Conservation (phyloP, 768 basidiomycete species). For the Pulveroboletus sp. region DNA sequence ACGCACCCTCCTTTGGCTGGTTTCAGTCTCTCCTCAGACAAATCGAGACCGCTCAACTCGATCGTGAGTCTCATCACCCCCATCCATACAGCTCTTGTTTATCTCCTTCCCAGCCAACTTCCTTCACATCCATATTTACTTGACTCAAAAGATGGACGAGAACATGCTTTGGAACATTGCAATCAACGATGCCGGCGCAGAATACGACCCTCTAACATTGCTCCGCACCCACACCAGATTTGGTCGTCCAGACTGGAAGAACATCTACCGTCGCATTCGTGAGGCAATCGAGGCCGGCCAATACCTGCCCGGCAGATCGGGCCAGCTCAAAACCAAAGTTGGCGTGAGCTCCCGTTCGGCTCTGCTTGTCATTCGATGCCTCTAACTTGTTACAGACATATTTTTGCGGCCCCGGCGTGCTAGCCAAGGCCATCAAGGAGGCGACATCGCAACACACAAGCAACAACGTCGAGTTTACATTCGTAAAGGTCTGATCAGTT, state of each 20-base stretch:
- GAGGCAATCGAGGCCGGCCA: slow-evolving; percentile 78
- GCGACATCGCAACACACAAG: slow-evolving; percentile 58
- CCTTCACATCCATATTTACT: slow-evolving; percentile 87
- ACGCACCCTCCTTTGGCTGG: slow-evolving; percentile 98
- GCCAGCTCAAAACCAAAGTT: slow-evolving; percentile 80
- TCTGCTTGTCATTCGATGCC: neutral
- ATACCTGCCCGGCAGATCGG: slow-evolving; percentile 76
- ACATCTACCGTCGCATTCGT: slow-evolving; percentile 72
- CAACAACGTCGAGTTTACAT: slow-evolving; percentile 65
- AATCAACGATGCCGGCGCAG: slow-evolving; percentile 80
- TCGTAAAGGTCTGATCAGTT: slow-evolving; percentile 66
- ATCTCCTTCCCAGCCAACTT: slow-evolving; percentile 67
- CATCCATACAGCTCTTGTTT: slow-evolving; percentile 4
- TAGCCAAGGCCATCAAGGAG: slow-evolving; percentile 76
- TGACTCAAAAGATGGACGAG: slow-evolving; percentile 82
- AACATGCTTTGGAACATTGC: slow-evolving; percentile 93
- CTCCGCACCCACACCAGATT: slow-evolving; percentile 88
- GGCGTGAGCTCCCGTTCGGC: slow-evolving; percentile 51
- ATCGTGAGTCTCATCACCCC: slow-evolving; percentile 56
- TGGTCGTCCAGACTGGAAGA: slow-evolving; percentile 88
- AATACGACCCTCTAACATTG: slow-evolving; percentile 87
- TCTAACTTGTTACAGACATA: slow-evolving; percentile 55
- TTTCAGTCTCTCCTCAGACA: slow-evolving; percentile 88
- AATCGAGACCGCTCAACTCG: slow-evolving; percentile 84
- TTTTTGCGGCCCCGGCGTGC: slow-evolving; percentile 79